Base-by-base conservation (phyloP, 1,284 basidiomycete species). In the Leccinum colubrinum region DNA sequence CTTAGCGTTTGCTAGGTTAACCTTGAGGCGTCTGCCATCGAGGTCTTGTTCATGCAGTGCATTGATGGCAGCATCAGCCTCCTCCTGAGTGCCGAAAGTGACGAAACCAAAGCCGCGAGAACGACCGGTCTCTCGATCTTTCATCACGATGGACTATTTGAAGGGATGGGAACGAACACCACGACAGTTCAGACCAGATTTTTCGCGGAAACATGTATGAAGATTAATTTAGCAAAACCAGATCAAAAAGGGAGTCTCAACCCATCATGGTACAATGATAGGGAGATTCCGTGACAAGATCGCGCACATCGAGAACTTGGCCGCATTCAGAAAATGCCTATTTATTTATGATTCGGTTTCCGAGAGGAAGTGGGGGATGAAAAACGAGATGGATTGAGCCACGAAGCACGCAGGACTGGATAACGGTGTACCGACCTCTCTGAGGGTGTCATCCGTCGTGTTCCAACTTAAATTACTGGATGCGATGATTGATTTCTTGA, bases 91-190 rank as follows among this genome's bases (percentile, higher is more conserved):
- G 74, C 72, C 73, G 77, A 83, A 94, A 62, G 93, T 95, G 71
- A 98, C 95, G 77, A 97, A 97, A 67, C 95, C 95, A 78, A 98
- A 98, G 74, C 95, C 94, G 75, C 95, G 93, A 68, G 95, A 97
- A 74, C 95, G 93, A 69, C 93, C 92, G 66, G 95, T 97, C 75
- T 97, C 95, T 74, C 95, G 93, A 80, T 97, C 95, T 81, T 92
- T 93, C 95, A 97, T 97, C 80, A 97, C 95, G 78, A 95, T 93
- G 70, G 89, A 90, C 93, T 95, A 67, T 76, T 65, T 59, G 61
- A 55, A 60, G 41, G 17, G 39, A 68, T 43, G 48, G 27, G 33
- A 35, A 59, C 39, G 50, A 59, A 63, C 59, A 62, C 55, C 57
- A 63, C 50, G 60, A 61, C 51, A 59, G 61, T 59, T 59, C 56